phyloP scores from a whole-genome alignment of 164 flowering plant species.

The Aristolochia californica region DNA sequence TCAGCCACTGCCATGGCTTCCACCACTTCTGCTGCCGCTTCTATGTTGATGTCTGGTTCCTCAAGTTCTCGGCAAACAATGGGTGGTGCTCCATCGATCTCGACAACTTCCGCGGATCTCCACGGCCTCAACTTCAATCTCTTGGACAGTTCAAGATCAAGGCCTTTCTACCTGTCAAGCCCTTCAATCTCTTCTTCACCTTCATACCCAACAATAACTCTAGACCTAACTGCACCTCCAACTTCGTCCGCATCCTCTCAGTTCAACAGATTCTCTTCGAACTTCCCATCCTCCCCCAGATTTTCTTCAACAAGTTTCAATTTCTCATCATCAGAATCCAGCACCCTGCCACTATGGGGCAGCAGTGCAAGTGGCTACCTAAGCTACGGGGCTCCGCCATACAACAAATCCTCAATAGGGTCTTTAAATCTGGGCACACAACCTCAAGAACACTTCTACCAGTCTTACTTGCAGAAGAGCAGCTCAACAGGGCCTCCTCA shows the following conservation, averaged over 20 bases:
- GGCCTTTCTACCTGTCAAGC: conserved; percentile 45
- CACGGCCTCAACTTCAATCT: conserved; percentile 53
- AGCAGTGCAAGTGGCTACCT: conserved; percentile 13
- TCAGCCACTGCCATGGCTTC: conserved; percentile 95
- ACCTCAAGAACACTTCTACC: conserved; percentile 35
- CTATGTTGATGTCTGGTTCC: conserved; percentile 70
- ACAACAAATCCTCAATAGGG: conserved; percentile 23
- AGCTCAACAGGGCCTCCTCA: conserved; percentile 8
- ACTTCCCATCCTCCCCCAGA: conserved; percentile 19
- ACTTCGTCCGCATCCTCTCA: no score
- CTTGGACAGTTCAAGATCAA: conserved; percentile 37
- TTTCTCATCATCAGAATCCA: conserved; percentile 46
- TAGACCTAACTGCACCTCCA: conserved; percentile 70
- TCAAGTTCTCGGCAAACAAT: conserved; percentile 19
- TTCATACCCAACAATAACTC: conserved; percentile 73
- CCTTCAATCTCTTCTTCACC: conserved; percentile 45
- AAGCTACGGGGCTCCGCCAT: conserved; percentile 27
- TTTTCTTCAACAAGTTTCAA: conserved; percentile 44
- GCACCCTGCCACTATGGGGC: conserved; percentile 26
- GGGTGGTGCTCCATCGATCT: conserved; percentile 2
- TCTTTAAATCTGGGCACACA: conserved; percentile 19
- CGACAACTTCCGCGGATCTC: conserved; percentile 22
- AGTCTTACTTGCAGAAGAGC: conserved; percentile 30
- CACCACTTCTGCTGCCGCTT: conserved; percentile 88
- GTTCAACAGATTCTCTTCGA: conserved; percentile 26